Conservation (phyloP, 2,329 filamentous ascomycete species). For the Fusarium neocosmosporiellum region DNA sequence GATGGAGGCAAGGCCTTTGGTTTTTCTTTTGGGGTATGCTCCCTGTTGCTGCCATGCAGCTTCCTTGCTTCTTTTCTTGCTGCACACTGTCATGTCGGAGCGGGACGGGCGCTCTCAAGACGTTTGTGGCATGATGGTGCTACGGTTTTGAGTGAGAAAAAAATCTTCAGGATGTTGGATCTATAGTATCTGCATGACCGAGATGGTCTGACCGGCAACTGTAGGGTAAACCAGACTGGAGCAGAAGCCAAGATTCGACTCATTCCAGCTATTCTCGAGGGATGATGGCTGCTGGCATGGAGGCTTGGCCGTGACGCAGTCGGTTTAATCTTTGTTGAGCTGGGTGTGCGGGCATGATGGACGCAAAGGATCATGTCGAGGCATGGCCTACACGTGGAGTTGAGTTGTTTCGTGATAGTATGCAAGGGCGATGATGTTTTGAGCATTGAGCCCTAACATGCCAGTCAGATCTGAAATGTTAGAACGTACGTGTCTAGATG, state of each 20-base stretch:
- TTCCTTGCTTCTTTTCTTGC: slow-evolving; percentile 19
- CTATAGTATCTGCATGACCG: background rate
- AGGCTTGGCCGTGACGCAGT: slow-evolving; percentile 12
- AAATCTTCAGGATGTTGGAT: background rate
- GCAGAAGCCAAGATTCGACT: background rate
- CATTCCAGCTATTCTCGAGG: slow-evolving; percentile 24
- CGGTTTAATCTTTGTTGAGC: background rate
- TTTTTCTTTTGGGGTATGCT: slow-evolving; percentile 2
- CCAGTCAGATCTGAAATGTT: background rate
- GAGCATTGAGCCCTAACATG: background rate
- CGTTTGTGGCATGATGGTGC: slow-evolving; percentile 1
- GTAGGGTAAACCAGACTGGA: slow-evolving; percentile 8
- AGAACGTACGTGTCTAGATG: background rate
- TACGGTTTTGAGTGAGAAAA: background rate
- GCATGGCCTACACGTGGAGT: background rate
- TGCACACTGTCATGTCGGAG: slow-evolving; percentile 1
- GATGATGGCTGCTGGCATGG: slow-evolving; percentile 13
- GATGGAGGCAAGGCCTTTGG: background rate
- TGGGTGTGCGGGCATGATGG: background rate
- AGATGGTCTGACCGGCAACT: background rate
- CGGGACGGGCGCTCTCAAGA: background rate
- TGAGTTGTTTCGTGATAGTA: background rate
- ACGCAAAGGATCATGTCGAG: background rate
- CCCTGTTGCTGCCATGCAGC: background rate
- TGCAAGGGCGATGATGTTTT: background rate